A percentile compares a stretch with the other conserved stretches of the same genome.
Evolutionary conservation across 495 filamentous ascomycete genomes (phyloP).

Genomic region (Penicillium daleae): DNA sequence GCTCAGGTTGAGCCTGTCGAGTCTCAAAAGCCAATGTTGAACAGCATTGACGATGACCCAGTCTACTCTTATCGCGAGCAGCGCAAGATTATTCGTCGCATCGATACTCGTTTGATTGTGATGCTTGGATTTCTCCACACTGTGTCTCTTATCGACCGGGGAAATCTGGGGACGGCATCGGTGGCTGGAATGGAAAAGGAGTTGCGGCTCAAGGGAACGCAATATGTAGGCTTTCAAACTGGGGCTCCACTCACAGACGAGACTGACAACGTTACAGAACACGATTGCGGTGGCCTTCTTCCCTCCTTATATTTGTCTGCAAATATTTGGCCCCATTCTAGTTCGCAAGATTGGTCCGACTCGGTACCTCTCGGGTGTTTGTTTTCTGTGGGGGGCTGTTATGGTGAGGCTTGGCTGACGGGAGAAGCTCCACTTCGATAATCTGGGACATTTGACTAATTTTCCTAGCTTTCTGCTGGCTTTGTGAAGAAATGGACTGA

Average conservation of each 20-base stretch:
- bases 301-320: constrained; percentile 27
- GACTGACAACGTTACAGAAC: constrained; percentile 11
- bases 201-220: constrained; percentile 20
- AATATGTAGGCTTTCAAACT: constrained; percentile 19
- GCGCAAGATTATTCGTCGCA: constrained; percentile 23
- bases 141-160: constrained; percentile 26
- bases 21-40: constrained; percentile 8
- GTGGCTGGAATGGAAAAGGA: constrained; percentile 27
- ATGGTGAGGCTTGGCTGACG: constrained; percentile 47
- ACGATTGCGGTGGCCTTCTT: constrained; percentile 30
- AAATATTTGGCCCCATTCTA: constrained; percentile 24
- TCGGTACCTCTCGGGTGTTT: constrained; percentile 20
- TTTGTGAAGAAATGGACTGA: constrained; percentile 54
- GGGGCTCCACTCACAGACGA: background rate
- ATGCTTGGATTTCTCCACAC: constrained; percentile 27
- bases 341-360: constrained; percentile 27
- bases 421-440: background rate
- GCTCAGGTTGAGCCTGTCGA: constrained; percentile 6
- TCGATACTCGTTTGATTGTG: constrained; percentile 24
- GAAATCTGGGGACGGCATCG: constrained; percentile 19
- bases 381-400: constrained; percentile 44
- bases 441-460: too few species aligned
- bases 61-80: constrained; percentile 20
- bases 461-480: constrained; percentile 31
- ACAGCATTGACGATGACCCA: constrained; percentile 18